phyloP scores from a whole-genome alignment of 495 filamentous ascomycete genomes.

The Penicillium paradoxum region DNA sequence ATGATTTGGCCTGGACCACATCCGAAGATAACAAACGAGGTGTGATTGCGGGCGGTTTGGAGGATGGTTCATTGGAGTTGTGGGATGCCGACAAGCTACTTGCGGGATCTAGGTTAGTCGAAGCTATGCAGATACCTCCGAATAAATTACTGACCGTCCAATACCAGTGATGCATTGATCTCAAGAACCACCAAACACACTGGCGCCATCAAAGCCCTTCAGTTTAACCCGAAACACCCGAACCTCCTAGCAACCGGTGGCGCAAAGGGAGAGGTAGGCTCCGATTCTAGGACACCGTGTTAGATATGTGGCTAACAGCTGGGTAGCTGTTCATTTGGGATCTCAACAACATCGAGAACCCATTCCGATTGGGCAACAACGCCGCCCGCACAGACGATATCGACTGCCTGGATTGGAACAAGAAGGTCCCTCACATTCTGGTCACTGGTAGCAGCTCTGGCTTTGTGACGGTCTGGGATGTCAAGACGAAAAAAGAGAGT shows the following conservation, averaged over 20 bases:
- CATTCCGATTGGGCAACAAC: slow-evolving; percentile 81
- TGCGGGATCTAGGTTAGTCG: slow-evolving; percentile 49
- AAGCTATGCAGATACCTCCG: slow-evolving; percentile 2
- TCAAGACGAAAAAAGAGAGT: slow-evolving; percentile 94
- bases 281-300: neutral
- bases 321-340: slow-evolving; percentile 80
- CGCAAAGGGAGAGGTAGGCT: slow-evolving; percentile 73
- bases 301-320: neutral
- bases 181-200: slow-evolving; percentile 89
- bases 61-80: slow-evolving; percentile 92
- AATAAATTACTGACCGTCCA: slow-evolving; percentile 15
- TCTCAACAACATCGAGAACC: slow-evolving; percentile 78
- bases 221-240: slow-evolving; percentile 94
- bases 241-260: slow-evolving; percentile 91
- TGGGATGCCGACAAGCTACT: slow-evolving; percentile 92
- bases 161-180: slow-evolving; percentile 66
- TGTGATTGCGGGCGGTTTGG: slow-evolving; percentile 89
- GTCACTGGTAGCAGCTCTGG: slow-evolving; percentile 92
- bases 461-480: slow-evolving; percentile 97
- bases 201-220: slow-evolving; percentile 88
- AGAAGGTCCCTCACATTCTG: slow-evolving; percentile 92
- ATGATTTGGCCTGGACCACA: slow-evolving; percentile 91
- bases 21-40: slow-evolving; percentile 71
- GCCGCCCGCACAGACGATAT: slow-evolving; percentile 89
- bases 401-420: slow-evolving; percentile 96